These are phyloP conservation scores for Ceratocystis diversiconidia DNA, from an alignment of 2,329 filamentous ascomycete genomes.

Conservation along the genomic window DNA sequence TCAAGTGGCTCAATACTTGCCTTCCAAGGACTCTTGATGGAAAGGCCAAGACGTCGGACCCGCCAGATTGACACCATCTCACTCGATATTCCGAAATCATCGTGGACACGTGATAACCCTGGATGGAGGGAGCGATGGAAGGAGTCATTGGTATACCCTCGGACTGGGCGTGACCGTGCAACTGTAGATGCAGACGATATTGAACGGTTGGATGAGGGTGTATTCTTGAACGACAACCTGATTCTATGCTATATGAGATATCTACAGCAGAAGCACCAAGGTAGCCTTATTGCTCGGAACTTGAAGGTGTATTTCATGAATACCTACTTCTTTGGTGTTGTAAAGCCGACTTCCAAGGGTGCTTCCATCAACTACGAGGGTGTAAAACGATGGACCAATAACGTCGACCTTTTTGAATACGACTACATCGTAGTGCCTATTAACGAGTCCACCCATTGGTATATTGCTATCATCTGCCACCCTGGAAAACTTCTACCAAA, in stretches of 20 bases:
- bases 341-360: constrained; percentile 42
- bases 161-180: constrained; percentile 43
- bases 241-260: constrained; percentile 77
- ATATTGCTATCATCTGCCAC: constrained; percentile 89
- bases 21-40: constrained; percentile 1
- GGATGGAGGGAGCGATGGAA: constrained; percentile 41
- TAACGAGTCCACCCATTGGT: constrained; percentile 83
- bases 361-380: constrained; percentile 61
- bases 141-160: constrained; percentile 47
- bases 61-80: constrained; percentile 2
- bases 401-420: constrained; percentile 67
- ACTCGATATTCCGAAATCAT: not conserved
- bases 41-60: constrained; percentile 1
- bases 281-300: constrained; percentile 34
- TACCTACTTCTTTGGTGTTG: constrained; percentile 74
- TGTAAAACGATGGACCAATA: constrained; percentile 77
- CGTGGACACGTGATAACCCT: constrained; percentile 38
- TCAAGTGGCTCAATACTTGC: constrained; percentile 8
- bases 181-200: constrained; percentile 62
- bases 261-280: constrained; percentile 47
- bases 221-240: constrained; percentile 86
- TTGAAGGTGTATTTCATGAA: constrained; percentile 76
- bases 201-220: constrained; percentile 60
- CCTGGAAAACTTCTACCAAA: constrained; percentile 44
- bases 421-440: constrained; percentile 89